phyloP scores from a whole-genome alignment of 2,329 filamentous ascomycete species.

The Ilyonectria destructans region DNA sequence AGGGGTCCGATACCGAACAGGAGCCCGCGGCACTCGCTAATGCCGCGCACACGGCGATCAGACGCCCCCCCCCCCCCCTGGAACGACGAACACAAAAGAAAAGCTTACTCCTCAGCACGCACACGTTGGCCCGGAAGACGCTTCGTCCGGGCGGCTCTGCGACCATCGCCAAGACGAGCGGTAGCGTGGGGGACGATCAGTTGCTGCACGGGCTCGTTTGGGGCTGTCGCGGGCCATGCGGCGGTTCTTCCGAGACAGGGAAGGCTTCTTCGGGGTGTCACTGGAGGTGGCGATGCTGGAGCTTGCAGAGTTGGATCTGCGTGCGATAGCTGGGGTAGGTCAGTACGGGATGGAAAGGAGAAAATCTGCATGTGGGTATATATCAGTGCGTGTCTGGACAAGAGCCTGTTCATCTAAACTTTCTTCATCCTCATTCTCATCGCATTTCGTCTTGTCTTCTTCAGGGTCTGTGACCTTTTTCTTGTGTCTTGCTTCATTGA shows the following conservation, averaged over 20 bases:
- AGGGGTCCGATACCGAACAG: neutral
- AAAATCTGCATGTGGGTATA: neutral
- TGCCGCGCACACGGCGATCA: neutral
- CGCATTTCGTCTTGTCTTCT: conserved; percentile 4
- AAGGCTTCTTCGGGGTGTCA: conserved; percentile 10
- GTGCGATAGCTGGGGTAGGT: conserved; percentile 3
- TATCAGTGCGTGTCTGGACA: neutral
- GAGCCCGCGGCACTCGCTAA: neutral
- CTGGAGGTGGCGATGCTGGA: conserved; percentile 16
- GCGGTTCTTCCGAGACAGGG: conserved; percentile 9
- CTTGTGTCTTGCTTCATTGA: neutral
- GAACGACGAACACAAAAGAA: neutral
- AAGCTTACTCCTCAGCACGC: conserved; percentile 24
- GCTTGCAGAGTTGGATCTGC: conserved; percentile 11
- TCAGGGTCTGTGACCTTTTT: conserved; percentile 39
- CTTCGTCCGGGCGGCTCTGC: conserved; percentile 12
- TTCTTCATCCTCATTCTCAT: conserved; percentile 11
- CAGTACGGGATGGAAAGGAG: neutral
- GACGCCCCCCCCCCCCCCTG: too few relatives aligned
- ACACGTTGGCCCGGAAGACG: conserved; percentile 11
- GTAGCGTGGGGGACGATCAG: neutral
- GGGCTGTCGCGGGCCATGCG: neutral
- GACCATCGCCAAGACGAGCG: neutral
- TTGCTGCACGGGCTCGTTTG: neutral
- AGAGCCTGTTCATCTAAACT: neutral